Evolutionary conservation across 768 basidiomycete species (phyloP).

Genomic region (Mycena indigotica): DNA sequence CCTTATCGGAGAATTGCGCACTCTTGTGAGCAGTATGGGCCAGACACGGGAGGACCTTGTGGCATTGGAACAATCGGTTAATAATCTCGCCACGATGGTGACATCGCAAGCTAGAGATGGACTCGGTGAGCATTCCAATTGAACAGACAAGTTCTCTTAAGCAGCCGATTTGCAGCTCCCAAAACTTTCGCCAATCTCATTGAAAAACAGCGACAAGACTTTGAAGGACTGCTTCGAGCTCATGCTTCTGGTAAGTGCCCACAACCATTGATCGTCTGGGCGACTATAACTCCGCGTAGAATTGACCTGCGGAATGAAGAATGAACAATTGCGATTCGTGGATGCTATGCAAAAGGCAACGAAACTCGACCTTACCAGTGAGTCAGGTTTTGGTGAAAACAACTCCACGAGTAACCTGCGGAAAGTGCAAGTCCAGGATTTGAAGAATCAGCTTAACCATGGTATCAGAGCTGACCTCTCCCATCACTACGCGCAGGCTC

Average conservation of each 20-base stretch:
- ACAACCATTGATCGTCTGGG: not conserved
- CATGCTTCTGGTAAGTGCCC: slow-evolving; percentile 58
- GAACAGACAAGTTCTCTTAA: no score
- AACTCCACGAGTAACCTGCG: slow-evolving; percentile 12
- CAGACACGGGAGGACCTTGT: slow-evolving; percentile 39
- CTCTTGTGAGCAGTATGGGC: slow-evolving; percentile 35
- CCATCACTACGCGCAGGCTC: slow-evolving; percentile 71
- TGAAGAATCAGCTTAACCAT: slow-evolving; percentile 76
- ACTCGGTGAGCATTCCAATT: slow-evolving; percentile 24
- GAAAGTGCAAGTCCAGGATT: slow-evolving; percentile 82
- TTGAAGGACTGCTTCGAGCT: slow-evolving; percentile 67
- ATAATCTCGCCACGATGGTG: slow-evolving; percentile 37
- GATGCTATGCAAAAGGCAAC: slow-evolving; percentile 97
- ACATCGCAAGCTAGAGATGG: slow-evolving; percentile 22
- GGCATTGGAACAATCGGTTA: slow-evolving; percentile 42
- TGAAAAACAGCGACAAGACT: slow-evolving; percentile 70
- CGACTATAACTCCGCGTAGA: slow-evolving; percentile 43
- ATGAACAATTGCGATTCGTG: slow-evolving; percentile 82
- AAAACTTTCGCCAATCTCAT: slow-evolving; percentile 63
- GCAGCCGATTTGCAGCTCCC: slow-evolving; percentile 52
- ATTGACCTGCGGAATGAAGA: slow-evolving; percentile 80
- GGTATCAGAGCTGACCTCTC: slow-evolving; percentile 78
- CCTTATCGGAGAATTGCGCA: slow-evolving; percentile 40
- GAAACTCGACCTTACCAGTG: slow-evolving; percentile 81
- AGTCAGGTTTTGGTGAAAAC: slow-evolving; percentile 17